Base-by-base conservation (phyloP, 768 basidiomycete genomes). In the Cystobasidium onofrii region DNA sequence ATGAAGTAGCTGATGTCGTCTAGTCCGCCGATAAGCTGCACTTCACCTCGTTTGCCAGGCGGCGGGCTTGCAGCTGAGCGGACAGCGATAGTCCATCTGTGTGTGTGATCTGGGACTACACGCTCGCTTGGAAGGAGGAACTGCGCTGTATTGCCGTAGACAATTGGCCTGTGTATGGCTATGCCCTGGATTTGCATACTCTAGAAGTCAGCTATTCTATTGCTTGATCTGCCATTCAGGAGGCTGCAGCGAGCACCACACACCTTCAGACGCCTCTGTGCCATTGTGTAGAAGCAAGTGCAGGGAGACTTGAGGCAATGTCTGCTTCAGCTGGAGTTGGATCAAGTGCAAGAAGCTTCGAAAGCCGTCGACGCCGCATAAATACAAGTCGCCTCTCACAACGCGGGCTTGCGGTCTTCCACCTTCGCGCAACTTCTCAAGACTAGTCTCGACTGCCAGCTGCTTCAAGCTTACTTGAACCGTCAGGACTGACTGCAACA, bases 1-100 rank as follows among this genome's bases (percentile, higher is more conserved):
- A 99, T 88, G 80, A 95, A 92, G 78, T 96, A 90, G 77, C 87
- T 86, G 23, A 77, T 17, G 60, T 79, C 77, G 60, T 79, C 78
- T 1, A 67, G 73, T 9, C 78, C 78, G 4, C 78, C 78, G 55
- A 79, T 76, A 44, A 76, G 75, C 34, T 78, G 72, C 4, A 70
- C 60, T 39, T 75, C 74, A 17, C 57, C 64, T 27, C 50, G 74
- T 44, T 75, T 66, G 25, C 65, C 66, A 2, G 69, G 75, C 34
- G 61, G 50, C 1, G 86, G 83, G 39, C 90, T 89, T 0, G 91
- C 86, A 0, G 94, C 93, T 52, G 91, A 90, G 29, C 96, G 87
- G 29, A 99, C 86, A 31, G 92, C 94, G 73, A 99, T 89, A 0
- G 93, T 98, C 96, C 96, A 99, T 75, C 87, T 86, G 81, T 98